These are phyloP conservation scores for Kazachstania kunashirensis DNA, from an alignment of 805 yeast genomes.

Conservation along the genomic window DNA sequence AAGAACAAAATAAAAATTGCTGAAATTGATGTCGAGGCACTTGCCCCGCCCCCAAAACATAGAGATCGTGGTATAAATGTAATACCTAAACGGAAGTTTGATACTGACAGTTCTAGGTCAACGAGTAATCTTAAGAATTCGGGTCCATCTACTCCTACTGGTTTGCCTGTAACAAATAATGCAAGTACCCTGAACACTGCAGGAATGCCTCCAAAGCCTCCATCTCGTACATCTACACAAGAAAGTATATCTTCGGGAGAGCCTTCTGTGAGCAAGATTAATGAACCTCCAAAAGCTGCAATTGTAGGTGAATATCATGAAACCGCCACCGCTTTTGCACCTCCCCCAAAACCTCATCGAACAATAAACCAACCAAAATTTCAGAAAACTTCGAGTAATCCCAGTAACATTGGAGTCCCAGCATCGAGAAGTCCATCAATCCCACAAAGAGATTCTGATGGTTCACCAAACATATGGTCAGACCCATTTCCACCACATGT, in stretches of 20 bases:
- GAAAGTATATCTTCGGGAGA: neutral
- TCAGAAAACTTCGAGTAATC: no score
- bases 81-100: neutral
- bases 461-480: no score
- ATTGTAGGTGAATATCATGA: constrained; percentile 27
- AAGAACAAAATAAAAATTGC: constrained; percentile 7
- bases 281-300: constrained; percentile 23
- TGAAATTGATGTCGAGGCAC: constrained; percentile 9
- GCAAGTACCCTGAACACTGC: neutral
- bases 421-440: no score
- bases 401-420: no score
- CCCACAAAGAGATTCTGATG: no score
- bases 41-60: constrained; percentile 28
- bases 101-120: neutral
- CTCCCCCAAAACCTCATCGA: constrained; percentile 34
- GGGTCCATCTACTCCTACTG: neutral
- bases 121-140: no score
- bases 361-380: no score
- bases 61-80: constrained; percentile 12
- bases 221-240: neutral
- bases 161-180: neutral
- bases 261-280: neutral
- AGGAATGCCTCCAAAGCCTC: neutral
- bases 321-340: constrained; percentile 29
- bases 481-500: no score